These are phyloP conservation scores for Triticum monococcum DNA, from an alignment of 176 grass and related monocot species.

Conservation along the genomic window DNA sequence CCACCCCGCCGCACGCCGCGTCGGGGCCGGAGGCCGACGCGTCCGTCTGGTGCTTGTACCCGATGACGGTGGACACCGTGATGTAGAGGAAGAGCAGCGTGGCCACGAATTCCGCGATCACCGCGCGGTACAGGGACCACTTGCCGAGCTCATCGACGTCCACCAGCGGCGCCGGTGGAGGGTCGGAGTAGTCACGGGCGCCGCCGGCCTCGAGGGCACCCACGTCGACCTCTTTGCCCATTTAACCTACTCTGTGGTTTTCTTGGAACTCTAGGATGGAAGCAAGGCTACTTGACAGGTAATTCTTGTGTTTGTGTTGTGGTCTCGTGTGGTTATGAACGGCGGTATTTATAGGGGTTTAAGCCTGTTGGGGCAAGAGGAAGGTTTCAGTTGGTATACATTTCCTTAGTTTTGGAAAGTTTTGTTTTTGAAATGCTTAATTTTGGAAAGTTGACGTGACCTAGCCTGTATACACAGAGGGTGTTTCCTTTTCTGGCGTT, in stretches of 20 bases:
- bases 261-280: background rate
- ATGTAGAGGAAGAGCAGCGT: conserved; percentile 66
- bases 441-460: too few relatives aligned
- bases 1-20: conserved; percentile 59
- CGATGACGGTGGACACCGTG: conserved; percentile 43
- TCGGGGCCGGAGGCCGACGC: background rate
- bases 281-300: background rate
- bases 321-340: background rate
- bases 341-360: conserved; percentile 37
- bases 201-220: conserved; percentile 24
- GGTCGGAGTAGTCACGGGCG: conserved; percentile 41
- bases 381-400: background rate
- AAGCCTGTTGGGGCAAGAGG: background rate
- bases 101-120: conserved; percentile 70
- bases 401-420: background rate
- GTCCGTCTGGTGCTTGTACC: conserved; percentile 52
- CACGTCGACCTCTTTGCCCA: conserved; percentile 44
- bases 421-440: background rate
- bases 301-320: background rate
- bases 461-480: background rate
- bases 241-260: background rate
- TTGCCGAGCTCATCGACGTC: conserved; percentile 53
- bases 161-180: conserved; percentile 40
- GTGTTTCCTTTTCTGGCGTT: background rate
- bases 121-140: conserved; percentile 68